Evolutionary conservation across 176 grass and related monocot species (phyloP), one percentile per base, ranked within the genome.

Genomic region (Triticum aestivum): DNA sequence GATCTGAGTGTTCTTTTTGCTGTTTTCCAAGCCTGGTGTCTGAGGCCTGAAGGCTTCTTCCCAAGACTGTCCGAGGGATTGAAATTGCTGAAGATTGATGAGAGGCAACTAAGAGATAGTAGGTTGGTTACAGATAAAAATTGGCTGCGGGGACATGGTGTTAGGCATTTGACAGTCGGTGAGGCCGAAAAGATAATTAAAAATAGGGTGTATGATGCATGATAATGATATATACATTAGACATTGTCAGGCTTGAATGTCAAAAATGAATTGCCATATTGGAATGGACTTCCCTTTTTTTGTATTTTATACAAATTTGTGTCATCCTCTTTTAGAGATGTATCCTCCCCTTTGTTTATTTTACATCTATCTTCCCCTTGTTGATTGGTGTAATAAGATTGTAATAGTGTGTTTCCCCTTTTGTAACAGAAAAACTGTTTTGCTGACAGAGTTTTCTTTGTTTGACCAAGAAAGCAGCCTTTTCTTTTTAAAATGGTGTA

Each of bases 11-110:
- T 91, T 68, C 58, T 96, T 82, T 89, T 94, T 65, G 87, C 88
- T 13, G 74, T 94, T 65, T 99, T 99, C 65, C 87, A 81, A 73
- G 85, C 94, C 9, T 99, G 97, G 97, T 99, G 97, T 93, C 62
- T 99, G 74, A 94, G 94, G 78, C 97, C 94, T 9, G 92, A 93
- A 88, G 92, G 90, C 58, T 96, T 99, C 77, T 99, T 99, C 41
- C 84, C 90, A 11, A 94, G 63, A 65, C 63, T 99, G 67, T 82
- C 77, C 0, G 94, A 99, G 9, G 92, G 85, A 73, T 68, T 91
- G 78, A 99, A 79, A 69, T 23, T 99, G 67, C 71, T 94, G 37
- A 86, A 90, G 45, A 61, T 86, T 69, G 90, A 91, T 51, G 82
- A 93, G 52, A 84, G 71, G 71, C 75, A 90, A 44, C 77, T 92